Conservation (phyloP, 495 filamentous ascomycete genomes). For the Aspergillus diversus region DNA sequence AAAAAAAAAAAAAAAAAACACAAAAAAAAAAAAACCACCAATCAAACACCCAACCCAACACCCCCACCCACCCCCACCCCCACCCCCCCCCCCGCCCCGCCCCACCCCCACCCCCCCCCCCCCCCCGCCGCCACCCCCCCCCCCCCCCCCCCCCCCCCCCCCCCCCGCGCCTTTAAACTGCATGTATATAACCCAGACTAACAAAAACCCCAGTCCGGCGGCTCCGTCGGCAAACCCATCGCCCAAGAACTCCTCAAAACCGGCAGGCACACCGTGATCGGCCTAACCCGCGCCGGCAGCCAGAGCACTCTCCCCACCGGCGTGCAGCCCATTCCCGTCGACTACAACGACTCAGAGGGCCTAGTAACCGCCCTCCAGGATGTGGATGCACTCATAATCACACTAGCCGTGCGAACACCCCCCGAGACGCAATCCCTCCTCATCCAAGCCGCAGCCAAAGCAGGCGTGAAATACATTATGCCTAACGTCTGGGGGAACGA, state of each 20-base stretch:
- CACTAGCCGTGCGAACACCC: conserved; percentile 46
- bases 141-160: no score
- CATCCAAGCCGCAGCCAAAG: conserved; percentile 61
- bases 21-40: no score
- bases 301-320: conserved; percentile 45
- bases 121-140: no score
- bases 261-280: conserved; percentile 57
- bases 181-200: conserved; percentile 1
- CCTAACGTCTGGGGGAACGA: conserved; percentile 62
- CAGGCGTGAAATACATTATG: conserved; percentile 62
- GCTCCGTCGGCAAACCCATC: conserved; percentile 59
- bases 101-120: no score
- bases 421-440: conserved; percentile 49
- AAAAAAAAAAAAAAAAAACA: no score
- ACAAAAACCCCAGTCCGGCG: conserved; percentile 52
- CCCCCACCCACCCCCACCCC: no score
- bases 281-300: conserved; percentile 52
- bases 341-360: conserved; percentile 50
- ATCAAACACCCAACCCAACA: no score
- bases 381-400: conserved; percentile 65
- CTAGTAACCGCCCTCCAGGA: conserved; percentile 53
- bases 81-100: no score
- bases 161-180: no score
- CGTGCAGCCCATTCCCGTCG: conserved; percentile 41
- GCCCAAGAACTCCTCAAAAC: conserved; percentile 50